Evolutionary conservation across 805 yeast genomes (phyloP).

Genomic region (Clavispora asparagi): DNA sequence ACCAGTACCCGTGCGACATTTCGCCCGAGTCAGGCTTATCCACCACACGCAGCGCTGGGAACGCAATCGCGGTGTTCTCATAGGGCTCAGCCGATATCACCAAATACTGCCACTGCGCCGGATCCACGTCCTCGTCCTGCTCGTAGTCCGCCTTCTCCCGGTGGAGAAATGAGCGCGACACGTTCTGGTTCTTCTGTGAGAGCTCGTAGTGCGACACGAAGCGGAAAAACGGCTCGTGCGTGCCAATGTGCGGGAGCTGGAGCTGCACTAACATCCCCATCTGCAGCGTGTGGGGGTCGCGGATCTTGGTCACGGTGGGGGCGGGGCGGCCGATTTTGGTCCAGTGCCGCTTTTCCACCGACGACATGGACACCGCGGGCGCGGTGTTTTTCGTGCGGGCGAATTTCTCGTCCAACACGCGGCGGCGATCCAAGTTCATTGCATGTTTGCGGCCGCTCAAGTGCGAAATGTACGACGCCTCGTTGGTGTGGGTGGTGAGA

Average conservation of each 20-base stretch:
- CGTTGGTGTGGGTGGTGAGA: constrained; percentile 73
- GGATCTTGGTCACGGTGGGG: constrained; percentile 60
- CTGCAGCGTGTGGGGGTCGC: constrained; percentile 53
- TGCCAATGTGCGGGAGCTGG: constrained; percentile 48
- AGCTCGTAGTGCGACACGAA: constrained; percentile 76
- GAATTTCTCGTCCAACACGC: constrained; percentile 30
- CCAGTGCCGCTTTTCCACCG: constrained; percentile 42
- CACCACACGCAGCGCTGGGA: constrained; percentile 59
- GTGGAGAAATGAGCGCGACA: constrained; percentile 20
- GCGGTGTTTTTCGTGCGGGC: constrained; percentile 16
- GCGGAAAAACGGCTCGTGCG: constrained; percentile 57
- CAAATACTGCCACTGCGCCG: constrained; percentile 56
- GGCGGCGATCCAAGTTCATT: constrained; percentile 59
- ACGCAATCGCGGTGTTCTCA: constrained; percentile 69
- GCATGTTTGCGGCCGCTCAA: constrained; percentile 82
- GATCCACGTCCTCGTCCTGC: constrained; percentile 17
- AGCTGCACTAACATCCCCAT: constrained; percentile 65
- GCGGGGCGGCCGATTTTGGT: constrained; percentile 70
- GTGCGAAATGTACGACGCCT: constrained; percentile 78
- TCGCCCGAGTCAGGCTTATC: constrained; percentile 24
- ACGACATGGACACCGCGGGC: constrained; percentile 27
- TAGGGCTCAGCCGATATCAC: constrained; percentile 88
- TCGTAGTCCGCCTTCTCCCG: constrained; percentile 14
- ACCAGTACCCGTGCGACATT: constrained; percentile 46
- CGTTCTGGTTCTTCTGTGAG: constrained; percentile 34